Evolutionary conservation across 1,284 basidiomycete species (phyloP), one percentile per base, ranked within the genome.

Genomic region (Polyporus tsugae): DNA sequence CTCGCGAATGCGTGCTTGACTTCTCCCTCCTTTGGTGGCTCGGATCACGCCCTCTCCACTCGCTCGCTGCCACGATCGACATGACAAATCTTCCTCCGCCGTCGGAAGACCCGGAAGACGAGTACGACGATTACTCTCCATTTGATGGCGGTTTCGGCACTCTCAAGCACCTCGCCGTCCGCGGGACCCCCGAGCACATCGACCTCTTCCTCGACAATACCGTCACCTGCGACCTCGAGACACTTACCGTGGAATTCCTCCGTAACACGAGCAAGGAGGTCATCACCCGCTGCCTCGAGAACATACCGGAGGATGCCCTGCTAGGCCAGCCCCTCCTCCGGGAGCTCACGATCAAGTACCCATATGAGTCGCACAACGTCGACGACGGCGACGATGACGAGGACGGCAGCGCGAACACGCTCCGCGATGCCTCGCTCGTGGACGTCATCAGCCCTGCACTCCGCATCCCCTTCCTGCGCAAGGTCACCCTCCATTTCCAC

Each of bases 381-480:
- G 35, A 58, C 29, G 41, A 59, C 29, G 29, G 2, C 2, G 29
- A 29, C 2, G 29, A 29, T 29, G 29, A 1, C 29, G 29, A 29
- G 29, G 29, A 2, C 29, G 29, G 29, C 29, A 29, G 29, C 7
- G 11, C 25, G 7, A 6, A 46, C 44, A 46, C 44, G 17, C 35
- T 33, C 17, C 29, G 42, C 22, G 33, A 39, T 10, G n/a, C n/a
- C 44, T 22, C 55, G 6, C 57, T 38, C 6, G 11, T 39, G 35
- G 42, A 25, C 11, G 33, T 64, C 63, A 9, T 60, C 58, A 13
- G 22, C 4, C 58, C 58, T 9, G 19, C 52, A 7, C 46, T 65
- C 22, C 17, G n/a, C 52, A 42, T 60, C 36, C 29, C 36, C 46
- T 38, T 17, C 7, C 58, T 65, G 13, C 35, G 52, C 25, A 60